Evolutionary conservation across 2,329 filamentous ascomycete species (phyloP), one percentile per base, ranked within the genome.

Genomic region (Penicillium sp.): DNA sequence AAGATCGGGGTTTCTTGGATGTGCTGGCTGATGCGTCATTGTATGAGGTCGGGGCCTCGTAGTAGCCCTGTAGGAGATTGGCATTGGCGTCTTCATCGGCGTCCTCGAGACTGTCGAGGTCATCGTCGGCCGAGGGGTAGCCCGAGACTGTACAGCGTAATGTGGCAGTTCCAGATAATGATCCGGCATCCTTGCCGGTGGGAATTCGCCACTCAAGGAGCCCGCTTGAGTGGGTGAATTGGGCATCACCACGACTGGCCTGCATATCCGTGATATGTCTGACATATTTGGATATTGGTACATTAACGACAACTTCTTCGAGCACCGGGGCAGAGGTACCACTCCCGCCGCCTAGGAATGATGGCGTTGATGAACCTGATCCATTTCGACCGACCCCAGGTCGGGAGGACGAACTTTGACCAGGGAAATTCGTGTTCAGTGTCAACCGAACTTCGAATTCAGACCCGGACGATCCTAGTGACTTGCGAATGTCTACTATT

Each of bases 361-460:
- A 80, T 4, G 76, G 75, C 5, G 74, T 77, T 13, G 74, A 77
- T 38, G 75, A 72, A 10, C 80, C 79, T 40, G 80, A 79, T 24
- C 77, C 54, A 73, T 74, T 45, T 16, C 70, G 66, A 24, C 66
- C 61, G n/a, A 51, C 56, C 13, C 65, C 79, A 73, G 58, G 78
- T 69, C 57, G 61, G 67, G 71, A 71, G 11, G 65, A 67, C 16
- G 76, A 67, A 6, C 71, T 67, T 56, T 77, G 75, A 24, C 80
- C 78, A 1, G 81, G 78, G 57, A 90, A 87, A 27, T 87, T 80
- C 65, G 83, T 88, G 66, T 86, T 87, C 39, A 91, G 81, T 55
- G 86, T 84, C 22, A 96, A 72, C 47, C 89, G 83, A 45, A 96
- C 90, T 72, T 97, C 92, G 65, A 99, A 97, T 51, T 97, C 94